Conservation (phyloP, 139 green algal species). For the Diplosphaera chodatii region DNA sequence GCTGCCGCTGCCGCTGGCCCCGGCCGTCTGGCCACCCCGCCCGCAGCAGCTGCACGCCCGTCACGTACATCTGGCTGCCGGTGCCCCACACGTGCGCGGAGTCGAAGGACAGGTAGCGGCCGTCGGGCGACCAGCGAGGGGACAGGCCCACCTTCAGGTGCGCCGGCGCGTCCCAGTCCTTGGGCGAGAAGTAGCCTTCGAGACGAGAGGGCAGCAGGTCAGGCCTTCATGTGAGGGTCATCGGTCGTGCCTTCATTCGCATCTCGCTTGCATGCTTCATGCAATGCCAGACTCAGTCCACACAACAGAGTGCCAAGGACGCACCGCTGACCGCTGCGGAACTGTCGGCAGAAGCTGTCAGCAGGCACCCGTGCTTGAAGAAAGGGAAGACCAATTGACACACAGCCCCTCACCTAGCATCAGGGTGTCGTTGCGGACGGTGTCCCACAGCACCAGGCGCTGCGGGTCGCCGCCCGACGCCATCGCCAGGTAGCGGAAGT, state of each 20-base stretch:
- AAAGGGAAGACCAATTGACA: no score
- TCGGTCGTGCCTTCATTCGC: no score
- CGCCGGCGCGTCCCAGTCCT: neutral
- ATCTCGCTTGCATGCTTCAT: no score
- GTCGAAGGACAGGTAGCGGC: conserved; percentile 12
- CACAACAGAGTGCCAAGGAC: no score
- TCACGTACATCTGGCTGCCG: conserved; percentile 14
- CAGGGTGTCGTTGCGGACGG: neutral
- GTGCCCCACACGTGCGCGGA: conserved; percentile 13
- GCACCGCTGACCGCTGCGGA: no score
- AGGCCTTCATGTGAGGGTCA: no score
- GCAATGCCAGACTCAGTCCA: no score
- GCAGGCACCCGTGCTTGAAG: no score
- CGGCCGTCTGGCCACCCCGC: neutral
- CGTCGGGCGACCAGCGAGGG: neutral
- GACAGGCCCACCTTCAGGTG: neutral
- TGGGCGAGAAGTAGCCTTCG: neutral
- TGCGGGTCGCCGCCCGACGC: neutral
- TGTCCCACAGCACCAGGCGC: neutral
- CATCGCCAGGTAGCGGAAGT: neutral
- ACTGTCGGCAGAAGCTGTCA: no score
- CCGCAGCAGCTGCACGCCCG: conserved; percentile 6
- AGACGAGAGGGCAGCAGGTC: neutral
- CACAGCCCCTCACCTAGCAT: no score
- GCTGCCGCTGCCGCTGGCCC: neutral